These are phyloP conservation scores for Fusarium sp. DNA, from an alignment of 2,329 filamentous ascomycete species.

Conservation along the genomic window DNA sequence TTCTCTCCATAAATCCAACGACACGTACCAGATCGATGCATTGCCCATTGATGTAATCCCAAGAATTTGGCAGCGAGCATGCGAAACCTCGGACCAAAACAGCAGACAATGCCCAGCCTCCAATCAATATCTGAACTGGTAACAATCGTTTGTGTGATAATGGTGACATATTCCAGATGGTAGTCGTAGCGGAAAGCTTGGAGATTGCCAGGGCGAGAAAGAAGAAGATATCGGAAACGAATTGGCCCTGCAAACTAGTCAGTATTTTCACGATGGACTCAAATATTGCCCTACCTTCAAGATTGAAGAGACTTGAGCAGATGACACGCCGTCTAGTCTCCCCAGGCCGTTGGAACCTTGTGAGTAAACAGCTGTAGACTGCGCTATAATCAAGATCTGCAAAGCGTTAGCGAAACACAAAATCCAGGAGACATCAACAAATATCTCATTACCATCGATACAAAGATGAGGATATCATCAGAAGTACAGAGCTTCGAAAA, in stretches of 20 bases:
- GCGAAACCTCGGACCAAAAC: neutral
- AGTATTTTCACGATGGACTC: rapidly evolving
- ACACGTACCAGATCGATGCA: slow-evolving; percentile 10
- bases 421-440: neutral
- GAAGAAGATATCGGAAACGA: slow-evolving; percentile 5
- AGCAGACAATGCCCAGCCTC: slow-evolving; percentile 5
- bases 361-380: slow-evolving; percentile 1
- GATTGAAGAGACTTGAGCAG: neutral
- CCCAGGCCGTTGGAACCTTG: slow-evolving; percentile 12
- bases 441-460: slow-evolving; percentile 1
- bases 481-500: slow-evolving; percentile 3
- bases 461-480: slow-evolving; percentile 13
- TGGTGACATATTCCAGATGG: slow-evolving; percentile 16
- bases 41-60: slow-evolving; percentile 11
- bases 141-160: slow-evolving; percentile 1
- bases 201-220: neutral
- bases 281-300: neutral
- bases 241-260: slow-evolving; percentile 1
- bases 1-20: rapidly evolving
- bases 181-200: slow-evolving; percentile 17
- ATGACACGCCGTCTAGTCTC: neutral
- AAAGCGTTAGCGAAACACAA: neutral
- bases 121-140: neutral
- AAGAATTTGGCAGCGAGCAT: neutral
- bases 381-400: slow-evolving; percentile 2